A percentile compares a stretch with the other conserved stretches of the same genome.
Conservation (phyloP, 352 stramenopile species). For the Globisporangium ultimum region DNA sequence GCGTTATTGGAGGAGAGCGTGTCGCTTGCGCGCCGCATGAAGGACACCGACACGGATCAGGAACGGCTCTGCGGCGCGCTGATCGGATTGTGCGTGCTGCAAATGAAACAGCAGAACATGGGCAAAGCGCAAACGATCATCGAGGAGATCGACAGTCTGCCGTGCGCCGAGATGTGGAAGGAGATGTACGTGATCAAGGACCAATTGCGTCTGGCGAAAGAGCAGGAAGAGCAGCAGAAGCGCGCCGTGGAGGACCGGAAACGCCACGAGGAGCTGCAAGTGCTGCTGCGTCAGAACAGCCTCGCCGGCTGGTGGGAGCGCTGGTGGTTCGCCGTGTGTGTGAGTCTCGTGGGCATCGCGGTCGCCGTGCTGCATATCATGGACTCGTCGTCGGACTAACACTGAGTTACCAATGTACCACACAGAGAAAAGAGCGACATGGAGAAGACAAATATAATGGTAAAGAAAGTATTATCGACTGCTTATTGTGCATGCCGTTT, state of each 20-base stretch:
- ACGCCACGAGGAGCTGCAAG: background rate
- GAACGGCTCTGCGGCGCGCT: conserved; percentile 44
- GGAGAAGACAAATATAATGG: no score
- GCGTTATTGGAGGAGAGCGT: conserved; percentile 33
- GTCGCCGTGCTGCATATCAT: conserved; percentile 13
- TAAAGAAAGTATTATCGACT: background rate
- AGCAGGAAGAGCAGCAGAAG: conserved; percentile 1
- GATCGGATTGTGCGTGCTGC: conserved; percentile 51
- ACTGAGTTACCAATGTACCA: background rate
- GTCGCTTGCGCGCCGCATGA: conserved; percentile 13
- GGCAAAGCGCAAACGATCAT: conserved; percentile 29
- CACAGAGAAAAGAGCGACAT: background rate
- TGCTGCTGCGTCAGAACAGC: conserved; percentile 9
- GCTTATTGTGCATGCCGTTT: no score
- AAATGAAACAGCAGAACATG: conserved; percentile 40
- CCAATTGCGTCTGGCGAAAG: conserved; percentile 22
- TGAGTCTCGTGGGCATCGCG: conserved; percentile 9
- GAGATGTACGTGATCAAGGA: conserved; percentile 42
- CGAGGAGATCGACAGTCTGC: conserved; percentile 38
- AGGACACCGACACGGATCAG: conserved; percentile 8
- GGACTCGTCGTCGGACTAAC: conserved; percentile 8
- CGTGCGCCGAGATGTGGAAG: conserved; percentile 21
- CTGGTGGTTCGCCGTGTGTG: conserved; percentile 17
- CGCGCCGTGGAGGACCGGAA: conserved; percentile 4
- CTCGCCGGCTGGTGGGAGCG: conserved; percentile 14